These are phyloP conservation scores for Gyromitra esculenta DNA, from an alignment of 2,329 filamentous ascomycete genomes.

Conservation along the genomic window DNA sequence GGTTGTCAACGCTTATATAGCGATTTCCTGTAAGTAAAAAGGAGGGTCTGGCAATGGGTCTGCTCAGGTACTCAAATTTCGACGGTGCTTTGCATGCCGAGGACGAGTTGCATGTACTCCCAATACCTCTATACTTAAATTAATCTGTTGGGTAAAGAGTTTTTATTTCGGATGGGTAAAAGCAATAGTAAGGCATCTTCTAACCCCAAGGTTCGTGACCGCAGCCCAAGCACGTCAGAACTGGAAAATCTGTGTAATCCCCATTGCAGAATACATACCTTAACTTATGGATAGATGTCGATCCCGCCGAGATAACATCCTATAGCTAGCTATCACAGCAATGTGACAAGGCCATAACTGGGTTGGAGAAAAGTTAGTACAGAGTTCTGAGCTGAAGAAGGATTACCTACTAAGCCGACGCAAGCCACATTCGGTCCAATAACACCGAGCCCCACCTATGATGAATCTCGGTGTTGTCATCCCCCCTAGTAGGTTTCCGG, in stretches of 20 bases:
- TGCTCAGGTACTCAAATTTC: not conserved
- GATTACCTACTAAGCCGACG: not conserved
- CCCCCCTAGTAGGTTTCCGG: not conserved
- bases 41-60: not conserved
- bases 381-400: not conserved
- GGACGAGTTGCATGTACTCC: slow-evolving; percentile 9
- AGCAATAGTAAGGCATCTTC: not conserved
- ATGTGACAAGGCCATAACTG: not conserved
- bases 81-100: slow-evolving; percentile 41
- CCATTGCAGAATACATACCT: not conserved
- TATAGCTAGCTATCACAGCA: not conserved
- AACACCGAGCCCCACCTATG: slow-evolving; percentile 29
- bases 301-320: not conserved
- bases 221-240: not conserved
- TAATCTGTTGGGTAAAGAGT: slow-evolving; percentile 4
- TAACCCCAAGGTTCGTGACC: not conserved
- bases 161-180: slow-evolving; percentile 18
- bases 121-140: not conserved
- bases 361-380: not conserved
- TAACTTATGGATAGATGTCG: not conserved
- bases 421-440: slow-evolving; percentile 29
- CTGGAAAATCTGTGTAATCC: slow-evolving; percentile 9
- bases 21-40: not conserved
- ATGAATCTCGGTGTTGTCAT: slow-evolving; percentile 16
- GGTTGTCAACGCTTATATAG: slow-evolving; percentile 34